These are phyloP conservation scores for Hibiscus mutabilis DNA, from an alignment of 345 rosid species.

Conservation along the genomic window DNA sequence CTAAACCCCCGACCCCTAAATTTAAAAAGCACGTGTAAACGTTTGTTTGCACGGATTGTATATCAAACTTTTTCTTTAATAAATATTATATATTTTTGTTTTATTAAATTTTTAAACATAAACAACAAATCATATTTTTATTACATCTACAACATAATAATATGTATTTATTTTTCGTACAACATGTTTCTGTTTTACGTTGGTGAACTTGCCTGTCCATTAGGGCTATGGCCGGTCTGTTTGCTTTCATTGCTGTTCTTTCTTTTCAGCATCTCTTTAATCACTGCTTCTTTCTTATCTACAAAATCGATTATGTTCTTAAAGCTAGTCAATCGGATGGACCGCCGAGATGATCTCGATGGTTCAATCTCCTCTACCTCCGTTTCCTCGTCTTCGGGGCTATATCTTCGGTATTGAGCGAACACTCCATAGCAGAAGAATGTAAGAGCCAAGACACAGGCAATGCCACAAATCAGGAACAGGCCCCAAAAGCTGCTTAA, in stretches of 20 bases:
- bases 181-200: background rate
- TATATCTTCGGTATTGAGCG: conserved; percentile 52
- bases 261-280: background rate
- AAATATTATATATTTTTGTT: too few relatives aligned
- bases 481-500: conserved; percentile 84
- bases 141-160: too few relatives aligned
- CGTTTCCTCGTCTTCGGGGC: conserved; percentile 29
- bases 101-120: too few relatives aligned
- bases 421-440: conserved; percentile 47
- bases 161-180: too few relatives aligned
- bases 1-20: too few relatives aligned
- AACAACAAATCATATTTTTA: too few relatives aligned
- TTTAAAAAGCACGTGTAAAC: too few relatives aligned
- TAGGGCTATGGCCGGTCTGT: conserved; percentile 30
- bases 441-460: conserved; percentile 49
- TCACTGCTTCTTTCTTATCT: conserved; percentile 43
- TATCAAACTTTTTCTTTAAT: too few relatives aligned
- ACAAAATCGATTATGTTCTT: conserved; percentile 42
- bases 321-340: conserved; percentile 39
- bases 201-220: conserved; percentile 14
- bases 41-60: too few relatives aligned
- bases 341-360: conserved; percentile 28
- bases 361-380: conserved; percentile 42
- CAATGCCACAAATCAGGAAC: conserved; percentile 66
- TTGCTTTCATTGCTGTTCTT: conserved; percentile 22